These are phyloP conservation scores for Malus orientalis DNA, from an alignment of 306 rosid genomes.

Conservation along the genomic window DNA sequence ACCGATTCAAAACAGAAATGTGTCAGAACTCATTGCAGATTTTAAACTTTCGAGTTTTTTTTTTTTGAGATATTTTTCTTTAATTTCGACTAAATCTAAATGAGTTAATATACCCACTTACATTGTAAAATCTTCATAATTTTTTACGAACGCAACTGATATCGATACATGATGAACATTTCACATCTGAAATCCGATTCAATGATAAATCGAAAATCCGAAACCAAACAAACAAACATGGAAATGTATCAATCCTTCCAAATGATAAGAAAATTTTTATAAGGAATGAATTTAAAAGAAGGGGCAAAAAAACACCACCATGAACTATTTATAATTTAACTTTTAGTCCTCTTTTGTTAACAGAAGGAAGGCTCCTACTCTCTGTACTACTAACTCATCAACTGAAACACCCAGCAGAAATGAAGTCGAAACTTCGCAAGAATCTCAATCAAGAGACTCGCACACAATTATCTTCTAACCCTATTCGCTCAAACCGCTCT, in stretches of 20 bases:
- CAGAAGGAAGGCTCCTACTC: conserved; percentile 17
- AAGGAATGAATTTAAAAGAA: conserved; percentile 18
- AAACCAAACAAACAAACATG: not conserved
- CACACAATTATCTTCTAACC: not conserved
- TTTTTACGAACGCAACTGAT: too few relatives aligned
- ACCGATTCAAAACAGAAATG: too few relatives aligned
- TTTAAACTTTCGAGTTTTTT: too few relatives aligned
- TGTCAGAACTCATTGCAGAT: too few relatives aligned
- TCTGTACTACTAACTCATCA: conserved; percentile 31
- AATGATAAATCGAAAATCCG: not conserved
- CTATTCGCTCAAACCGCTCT: not conserved
- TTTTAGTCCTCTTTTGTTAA: conserved; percentile 13
- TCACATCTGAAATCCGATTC: not conserved
- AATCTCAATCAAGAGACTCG: conserved; percentile 3
- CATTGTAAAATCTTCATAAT: too few relatives aligned
- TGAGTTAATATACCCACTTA: too few relatives aligned
- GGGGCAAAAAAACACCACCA: conserved; percentile 36
- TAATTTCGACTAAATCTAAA: too few relatives aligned
- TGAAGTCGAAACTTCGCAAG: conserved; percentile 22
- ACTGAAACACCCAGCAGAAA: conserved; percentile 21
- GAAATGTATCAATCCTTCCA: conserved; percentile 9
- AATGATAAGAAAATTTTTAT: not conserved
- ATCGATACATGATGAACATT: too few relatives aligned
- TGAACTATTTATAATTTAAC: conserved; percentile 26
- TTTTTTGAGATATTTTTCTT: too few relatives aligned